Evolutionary conservation across 2,329 filamentous ascomycete genomes (phyloP).

Genomic region (Fusarium sp.): DNA sequence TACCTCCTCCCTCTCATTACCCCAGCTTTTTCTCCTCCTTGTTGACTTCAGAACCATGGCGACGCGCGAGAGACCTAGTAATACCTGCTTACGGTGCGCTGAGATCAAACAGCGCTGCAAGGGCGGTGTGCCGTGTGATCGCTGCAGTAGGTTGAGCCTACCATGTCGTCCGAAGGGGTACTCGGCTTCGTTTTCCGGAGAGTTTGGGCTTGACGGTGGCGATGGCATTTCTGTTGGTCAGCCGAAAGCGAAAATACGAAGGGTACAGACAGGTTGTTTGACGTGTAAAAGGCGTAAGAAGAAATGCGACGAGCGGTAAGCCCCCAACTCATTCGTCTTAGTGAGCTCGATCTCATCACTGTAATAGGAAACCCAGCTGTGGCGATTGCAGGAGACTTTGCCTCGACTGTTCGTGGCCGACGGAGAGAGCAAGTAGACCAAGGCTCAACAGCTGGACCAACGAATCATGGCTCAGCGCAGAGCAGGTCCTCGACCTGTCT

Average conservation of each 20-base stretch:
- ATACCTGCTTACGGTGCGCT: background rate
- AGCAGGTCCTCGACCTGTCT: background rate
- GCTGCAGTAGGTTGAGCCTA: background rate
- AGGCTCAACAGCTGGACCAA: background rate
- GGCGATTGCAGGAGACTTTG: conserved; percentile 3
- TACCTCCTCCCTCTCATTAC: background rate
- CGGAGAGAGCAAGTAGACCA: background rate
- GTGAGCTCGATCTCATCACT: background rate
- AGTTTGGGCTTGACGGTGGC: background rate
- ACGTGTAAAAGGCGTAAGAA: conserved; percentile 7
- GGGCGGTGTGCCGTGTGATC: background rate
- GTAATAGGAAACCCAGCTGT: background rate
- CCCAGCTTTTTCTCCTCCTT: background rate
- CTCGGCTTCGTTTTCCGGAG: background rate
- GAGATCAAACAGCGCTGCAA: conserved; percentile 10
- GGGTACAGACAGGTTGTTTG: background rate
- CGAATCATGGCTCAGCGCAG: background rate
- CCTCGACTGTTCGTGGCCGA: background rate
- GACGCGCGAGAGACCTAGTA: background rate
- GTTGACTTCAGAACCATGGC: background rate
- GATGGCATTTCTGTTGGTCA: background rate
- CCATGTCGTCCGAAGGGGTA: background rate
- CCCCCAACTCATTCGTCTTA: background rate
- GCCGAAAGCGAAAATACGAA: background rate
- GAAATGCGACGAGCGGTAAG: conserved; percentile 3